A percentile compares a stretch with the other conserved stretches of the same genome.
Conservation (phyloP, 192 early-diverging fungal species). For the Chytriomyces sp. region DNA sequence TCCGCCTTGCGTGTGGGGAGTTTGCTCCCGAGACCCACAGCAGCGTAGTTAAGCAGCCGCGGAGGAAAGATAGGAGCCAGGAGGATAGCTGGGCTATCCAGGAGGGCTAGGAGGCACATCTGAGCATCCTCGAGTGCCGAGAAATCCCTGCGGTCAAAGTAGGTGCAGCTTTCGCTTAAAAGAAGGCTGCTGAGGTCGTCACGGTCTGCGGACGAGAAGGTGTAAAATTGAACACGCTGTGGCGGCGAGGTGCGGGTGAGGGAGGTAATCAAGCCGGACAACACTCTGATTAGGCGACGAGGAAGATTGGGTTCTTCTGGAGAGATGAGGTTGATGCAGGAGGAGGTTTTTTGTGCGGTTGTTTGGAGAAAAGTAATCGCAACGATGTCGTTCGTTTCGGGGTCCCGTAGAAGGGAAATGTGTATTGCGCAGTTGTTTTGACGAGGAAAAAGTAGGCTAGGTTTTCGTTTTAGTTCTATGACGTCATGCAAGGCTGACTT, state of each 20-base stretch:
- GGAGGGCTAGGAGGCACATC: constrained; percentile 32
- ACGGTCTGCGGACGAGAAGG: constrained; percentile 21
- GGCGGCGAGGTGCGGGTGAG: no score
- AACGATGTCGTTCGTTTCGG: constrained; percentile 33
- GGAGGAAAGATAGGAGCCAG: constrained; percentile 34
- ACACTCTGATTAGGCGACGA: no score
- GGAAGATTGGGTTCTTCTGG: no score
- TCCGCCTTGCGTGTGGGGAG: constrained; percentile 1
- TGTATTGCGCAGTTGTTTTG: constrained; percentile 31
- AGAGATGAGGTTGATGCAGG: no score
- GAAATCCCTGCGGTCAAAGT: neutral
- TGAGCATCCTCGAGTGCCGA: neutral
- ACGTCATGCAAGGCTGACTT: neutral
- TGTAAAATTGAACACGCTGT: constrained; percentile 41
- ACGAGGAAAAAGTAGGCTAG: constrained; percentile 31
- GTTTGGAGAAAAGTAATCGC: constrained; percentile 30
- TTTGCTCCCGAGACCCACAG: neutral
- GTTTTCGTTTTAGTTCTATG: neutral
- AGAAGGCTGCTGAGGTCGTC: constrained; percentile 24
- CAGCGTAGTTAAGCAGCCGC: constrained; percentile 12
- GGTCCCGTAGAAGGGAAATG: constrained; percentile 36
- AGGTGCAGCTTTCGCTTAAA: constrained; percentile 13
- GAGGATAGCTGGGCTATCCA: constrained; percentile 34
- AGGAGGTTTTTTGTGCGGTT: no score
- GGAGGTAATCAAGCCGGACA: no score